Evolutionary conservation across 176 grass and related monocot genomes (phyloP), one percentile per base, ranked within the genome.

Genomic region (Poa pratensis): DNA sequence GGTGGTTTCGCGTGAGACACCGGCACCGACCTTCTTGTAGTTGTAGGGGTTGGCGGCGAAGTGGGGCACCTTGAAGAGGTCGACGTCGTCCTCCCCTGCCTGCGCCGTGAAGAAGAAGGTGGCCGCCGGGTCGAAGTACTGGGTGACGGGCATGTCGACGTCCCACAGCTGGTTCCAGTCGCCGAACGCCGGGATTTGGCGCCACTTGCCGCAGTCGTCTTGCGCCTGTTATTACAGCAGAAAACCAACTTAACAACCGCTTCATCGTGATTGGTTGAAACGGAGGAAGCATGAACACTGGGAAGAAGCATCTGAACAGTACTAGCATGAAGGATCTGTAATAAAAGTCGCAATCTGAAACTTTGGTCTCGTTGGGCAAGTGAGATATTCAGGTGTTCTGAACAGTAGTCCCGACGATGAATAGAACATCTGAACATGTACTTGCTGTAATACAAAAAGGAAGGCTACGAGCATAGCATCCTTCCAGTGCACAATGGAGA

Each of bases 11-110:
- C 70, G 65, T 4, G 0, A 12, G 65, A 20, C 7, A 61, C 1
- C 1, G 7, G 10, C 7, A 16, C 45, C 54, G 51, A 90, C 93
- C 93, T 95, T 95, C 50, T 88, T 88, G 77, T 90, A 90, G 83
- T 8, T 84, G 73, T 90, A 90, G 49, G 83, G 78, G 61, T 84
- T 92, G 63, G 80, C 54, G 26, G 85, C 71, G 71, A 91, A 88
- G 81, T 92, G 87, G 10, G 91, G 88, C 75, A 92, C 93, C 86
- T 92, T 92, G 81, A 95, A 95, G 76, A 95, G 93, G 83, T 92
- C 90, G 71, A 74, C 71, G 62, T 95, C 87, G 6, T 86, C 90
- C 73, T 87, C 79, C 17, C 86, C 93, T 7, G 69, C 77, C 42
- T 91, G 89, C 16, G 86, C 90, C 7, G 88, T 81, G 65, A 92